Conservation (phyloP, 73 alveolate species). For the Symbiodinium pilosum region DNA sequence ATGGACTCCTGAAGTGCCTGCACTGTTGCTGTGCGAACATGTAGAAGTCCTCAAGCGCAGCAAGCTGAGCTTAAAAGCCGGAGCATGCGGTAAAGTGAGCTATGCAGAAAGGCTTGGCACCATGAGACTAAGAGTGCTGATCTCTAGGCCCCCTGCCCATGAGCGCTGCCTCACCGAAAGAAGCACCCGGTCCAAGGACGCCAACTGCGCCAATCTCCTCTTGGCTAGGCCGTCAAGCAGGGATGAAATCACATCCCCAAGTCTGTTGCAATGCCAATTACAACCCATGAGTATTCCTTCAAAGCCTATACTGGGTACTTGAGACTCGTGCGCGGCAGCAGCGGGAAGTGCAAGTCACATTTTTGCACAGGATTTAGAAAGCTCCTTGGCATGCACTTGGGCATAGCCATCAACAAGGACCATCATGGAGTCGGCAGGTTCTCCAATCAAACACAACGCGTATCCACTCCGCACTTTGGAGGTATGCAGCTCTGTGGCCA, state of each 20-base stretch:
- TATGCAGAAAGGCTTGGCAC: too few relatives aligned
- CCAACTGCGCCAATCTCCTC: conserved; percentile 79
- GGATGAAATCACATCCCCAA: too few relatives aligned
- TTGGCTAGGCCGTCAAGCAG: too few relatives aligned
- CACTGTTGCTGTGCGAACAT: conserved; percentile 80
- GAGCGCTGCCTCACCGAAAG: conserved; percentile 53
- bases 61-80: too few relatives aligned
- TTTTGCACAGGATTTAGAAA: too few relatives aligned
- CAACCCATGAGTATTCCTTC: too few relatives aligned
- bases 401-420: conserved; percentile 88
- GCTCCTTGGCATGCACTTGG: conserved; percentile 64
- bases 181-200: conserved; percentile 79
- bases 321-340: too few relatives aligned
- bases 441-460: conserved; percentile 69
- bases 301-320: too few relatives aligned
- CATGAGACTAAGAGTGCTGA: too few relatives aligned
- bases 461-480: conserved; percentile 32
- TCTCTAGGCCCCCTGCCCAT: conserved; percentile 3
- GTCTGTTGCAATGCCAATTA: too few relatives aligned
- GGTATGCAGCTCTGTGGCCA: conserved; percentile 85
- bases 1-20: conserved; percentile 74
- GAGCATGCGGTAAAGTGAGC: too few relatives aligned
- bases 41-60: conserved; percentile 25
- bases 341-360: too few relatives aligned
- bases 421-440: conserved; percentile 89